These are phyloP conservation scores for Rhizophora apiculata DNA, from an alignment of 345 rosid species.

Conservation along the genomic window DNA sequence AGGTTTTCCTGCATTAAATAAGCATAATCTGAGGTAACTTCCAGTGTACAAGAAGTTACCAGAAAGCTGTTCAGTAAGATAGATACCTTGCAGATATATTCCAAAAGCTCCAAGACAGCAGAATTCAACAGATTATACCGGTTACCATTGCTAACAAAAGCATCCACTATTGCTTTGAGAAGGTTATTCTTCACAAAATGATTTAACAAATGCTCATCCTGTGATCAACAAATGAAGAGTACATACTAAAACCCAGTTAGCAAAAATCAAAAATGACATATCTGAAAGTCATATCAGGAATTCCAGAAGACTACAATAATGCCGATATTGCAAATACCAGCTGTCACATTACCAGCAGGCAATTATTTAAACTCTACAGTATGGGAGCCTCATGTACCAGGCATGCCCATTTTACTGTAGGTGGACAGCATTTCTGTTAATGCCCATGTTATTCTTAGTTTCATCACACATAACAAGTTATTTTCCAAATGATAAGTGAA, in stretches of 20 bases:
- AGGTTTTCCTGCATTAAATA: conserved; percentile 66
- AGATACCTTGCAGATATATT: conserved; percentile 82
- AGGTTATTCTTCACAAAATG: conserved; percentile 81
- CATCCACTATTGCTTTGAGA: conserved; percentile 82
- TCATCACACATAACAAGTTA: too few relatives aligned
- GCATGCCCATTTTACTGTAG: too few relatives aligned
- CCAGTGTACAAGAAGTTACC: conserved; percentile 16
- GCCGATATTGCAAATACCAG: too few relatives aligned
- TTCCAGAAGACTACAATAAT: too few relatives aligned
- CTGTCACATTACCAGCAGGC: too few relatives aligned
- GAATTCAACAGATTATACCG: conserved; percentile 93
- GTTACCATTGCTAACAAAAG: conserved; percentile 78
- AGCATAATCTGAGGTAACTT: not conserved
- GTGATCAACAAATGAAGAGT: conserved; percentile 22
- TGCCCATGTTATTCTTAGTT: too few relatives aligned
- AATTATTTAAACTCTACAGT: too few relatives aligned
- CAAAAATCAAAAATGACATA: too few relatives aligned
- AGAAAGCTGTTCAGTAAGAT: conserved; percentile 1
- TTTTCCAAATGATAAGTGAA: too few relatives aligned
- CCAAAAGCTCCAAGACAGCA: conserved; percentile 86
- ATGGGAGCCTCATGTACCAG: too few relatives aligned
- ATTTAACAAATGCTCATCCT: conserved; percentile 84
- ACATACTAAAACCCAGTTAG: conserved; percentile 5
- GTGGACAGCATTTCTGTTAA: too few relatives aligned
- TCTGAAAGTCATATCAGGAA: too few relatives aligned